Base-by-base conservation (phyloP, 2,329 filamentous ascomycete genomes). In the Aspergillus uvarum region DNA sequence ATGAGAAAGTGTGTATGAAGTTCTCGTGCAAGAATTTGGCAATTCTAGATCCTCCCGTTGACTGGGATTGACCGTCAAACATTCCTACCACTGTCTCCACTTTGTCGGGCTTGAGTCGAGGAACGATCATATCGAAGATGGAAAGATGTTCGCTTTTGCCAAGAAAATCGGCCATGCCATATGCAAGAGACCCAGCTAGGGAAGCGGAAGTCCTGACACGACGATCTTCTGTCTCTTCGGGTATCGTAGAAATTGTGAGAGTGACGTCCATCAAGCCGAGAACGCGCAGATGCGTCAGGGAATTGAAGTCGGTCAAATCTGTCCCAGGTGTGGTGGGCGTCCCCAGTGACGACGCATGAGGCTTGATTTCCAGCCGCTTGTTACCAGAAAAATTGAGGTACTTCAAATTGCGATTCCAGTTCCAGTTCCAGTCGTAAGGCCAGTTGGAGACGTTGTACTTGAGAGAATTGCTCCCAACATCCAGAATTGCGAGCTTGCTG, bases 401-500 rank as follows among this genome's bases (percentile, higher is more conserved):
- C 64, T 93, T 90, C 65, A 99, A 80, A 69, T 97, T 96, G 52
- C 90, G 91, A 70, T 99, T 99, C 83, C 95, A 91, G 72, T 98
- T 98, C 95, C 95, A 99, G 70, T 99, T 99, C 95, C 95, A 99
- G 74, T 99, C 95, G 73, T 99, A 99, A 0, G 94, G 95, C 83
- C 96, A 96, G 71, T 99, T 99, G 31, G 92, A 95, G 51, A 99
- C 96, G 73, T 99, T 99, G 83, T 99, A 99, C 76, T 98, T 99
- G 59, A 99, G 82, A 22, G 86, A 88, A 72, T 99, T 99, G 82
- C 91, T 97, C 62, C 93, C 94, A 63, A 96, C 96, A 76, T 99
- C 95, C 54, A 99, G 82, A 53, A 97, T 89, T 5, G 92, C 89
- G 26, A 99, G 84, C 75, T 95, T 95, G 77, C 92, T 91, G 49